Evolutionary conservation across 179 eudicot genomes (phyloP).

Genomic region (Gypsophila paniculata): DNA sequence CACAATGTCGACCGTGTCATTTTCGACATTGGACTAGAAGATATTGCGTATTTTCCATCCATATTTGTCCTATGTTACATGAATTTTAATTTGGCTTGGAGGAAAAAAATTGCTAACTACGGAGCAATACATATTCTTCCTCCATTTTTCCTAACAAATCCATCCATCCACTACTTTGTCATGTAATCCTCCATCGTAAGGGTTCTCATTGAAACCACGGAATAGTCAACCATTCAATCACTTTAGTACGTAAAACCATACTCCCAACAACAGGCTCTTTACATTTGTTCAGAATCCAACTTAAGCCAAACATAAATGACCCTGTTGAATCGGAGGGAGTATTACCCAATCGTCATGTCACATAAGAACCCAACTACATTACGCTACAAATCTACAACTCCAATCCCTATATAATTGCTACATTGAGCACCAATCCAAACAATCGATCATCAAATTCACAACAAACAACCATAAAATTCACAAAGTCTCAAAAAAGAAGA

Average conservation of each 20-base stretch:
- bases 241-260: neutral
- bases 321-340: too few relatives aligned
- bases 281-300: too few relatives aligned
- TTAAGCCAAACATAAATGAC: too few relatives aligned
- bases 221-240: neutral
- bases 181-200: neutral
- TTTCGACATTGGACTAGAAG: too few relatives aligned
- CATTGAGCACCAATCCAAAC: neutral
- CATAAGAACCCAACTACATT: neutral
- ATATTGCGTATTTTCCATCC: too few relatives aligned
- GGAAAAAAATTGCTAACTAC: too few relatives aligned
- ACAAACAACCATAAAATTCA: too few relatives aligned
- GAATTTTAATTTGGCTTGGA: too few relatives aligned
- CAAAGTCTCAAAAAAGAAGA: neutral
- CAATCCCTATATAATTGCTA: neutral
- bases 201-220: conserved; percentile 8
- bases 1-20: too few relatives aligned
- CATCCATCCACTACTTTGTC: neutral
- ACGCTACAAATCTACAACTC: neutral
- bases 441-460: neutral
- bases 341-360: neutral
- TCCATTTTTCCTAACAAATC: neutral
- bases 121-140: too few relatives aligned
- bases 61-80: too few relatives aligned
- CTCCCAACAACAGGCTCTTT: too few relatives aligned